Evolutionary conservation across 2,329 filamentous ascomycete species (phyloP).

Genomic region (Penicillium vulpinum): DNA sequence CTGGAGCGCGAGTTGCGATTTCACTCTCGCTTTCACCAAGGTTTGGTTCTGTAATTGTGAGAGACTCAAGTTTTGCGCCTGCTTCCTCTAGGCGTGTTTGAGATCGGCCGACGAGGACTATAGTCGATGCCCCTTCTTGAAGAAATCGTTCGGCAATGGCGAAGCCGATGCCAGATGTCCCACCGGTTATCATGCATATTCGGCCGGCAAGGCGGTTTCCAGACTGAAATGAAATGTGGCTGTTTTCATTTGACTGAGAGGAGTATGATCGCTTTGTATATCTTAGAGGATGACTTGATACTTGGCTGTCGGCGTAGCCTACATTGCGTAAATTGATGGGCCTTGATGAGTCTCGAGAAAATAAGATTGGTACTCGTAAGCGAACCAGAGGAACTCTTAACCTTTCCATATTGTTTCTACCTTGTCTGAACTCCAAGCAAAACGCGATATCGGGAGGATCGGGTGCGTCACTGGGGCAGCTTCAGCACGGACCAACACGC

Average conservation of each 20-base stretch:
- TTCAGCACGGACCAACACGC: slow-evolving; percentile 15
- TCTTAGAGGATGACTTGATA: not conserved
- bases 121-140: slow-evolving; percentile 57
- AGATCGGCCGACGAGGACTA: slow-evolving; percentile 62
- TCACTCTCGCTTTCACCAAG: not conserved
- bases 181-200: slow-evolving; percentile 64
- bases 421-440: not conserved
- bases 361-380: not conserved
- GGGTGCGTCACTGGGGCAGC: slow-evolving; percentile 4
- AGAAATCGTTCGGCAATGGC: slow-evolving; percentile 69
- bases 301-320: not conserved
- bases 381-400: not conserved
- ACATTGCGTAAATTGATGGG: slow-evolving; percentile 1
- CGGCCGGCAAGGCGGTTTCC: slow-evolving; percentile 34
- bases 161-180: slow-evolving; percentile 68
- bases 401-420: not conserved
- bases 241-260: slow-evolving; percentile 2
- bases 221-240: slow-evolving; percentile 9
- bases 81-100: slow-evolving; percentile 47
- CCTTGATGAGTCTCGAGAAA: not conserved
- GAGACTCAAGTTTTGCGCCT: slow-evolving; percentile 24
- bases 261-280: slow-evolving; percentile 8
- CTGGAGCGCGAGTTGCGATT: slow-evolving; percentile 22
- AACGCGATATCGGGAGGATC: not conserved
- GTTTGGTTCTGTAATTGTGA: not conserved